Evolutionary conservation across 306 rosid species (phyloP).

Genomic region (Rosa lucieae): DNA sequence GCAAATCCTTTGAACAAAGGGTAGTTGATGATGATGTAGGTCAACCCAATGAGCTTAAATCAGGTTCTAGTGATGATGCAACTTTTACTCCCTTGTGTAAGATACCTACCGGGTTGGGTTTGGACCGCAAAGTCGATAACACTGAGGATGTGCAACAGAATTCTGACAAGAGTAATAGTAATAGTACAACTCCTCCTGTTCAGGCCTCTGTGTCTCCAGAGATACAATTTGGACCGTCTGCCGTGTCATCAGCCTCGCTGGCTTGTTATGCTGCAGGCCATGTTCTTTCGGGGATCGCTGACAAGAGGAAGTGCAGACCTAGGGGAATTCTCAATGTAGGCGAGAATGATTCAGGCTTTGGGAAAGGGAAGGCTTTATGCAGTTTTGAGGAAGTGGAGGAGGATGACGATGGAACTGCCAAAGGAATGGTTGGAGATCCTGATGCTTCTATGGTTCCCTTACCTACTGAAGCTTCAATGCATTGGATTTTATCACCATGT

Average conservation of each 20-base stretch:
- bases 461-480: slow-evolving; percentile 79
- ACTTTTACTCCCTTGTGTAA: slow-evolving; percentile 50
- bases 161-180: slow-evolving; percentile 10
- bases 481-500: slow-evolving; percentile 67
- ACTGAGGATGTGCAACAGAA: slow-evolving; percentile 31
- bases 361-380: slow-evolving; percentile 31
- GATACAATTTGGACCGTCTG: slow-evolving; percentile 59
- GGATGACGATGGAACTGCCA: slow-evolving; percentile 10
- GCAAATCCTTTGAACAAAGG: slow-evolving; percentile 12
- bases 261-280: slow-evolving; percentile 83
- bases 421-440: slow-evolving; percentile 18
- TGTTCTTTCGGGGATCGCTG: slow-evolving; percentile 72
- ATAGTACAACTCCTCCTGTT: slow-evolving; percentile 66
- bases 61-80: slow-evolving; percentile 31
- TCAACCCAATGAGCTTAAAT: slow-evolving; percentile 29
- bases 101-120: slow-evolving; percentile 29
- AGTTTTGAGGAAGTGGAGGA: slow-evolving; percentile 41
- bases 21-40: slow-evolving; percentile 12
- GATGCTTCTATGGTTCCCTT: slow-evolving; percentile 53
- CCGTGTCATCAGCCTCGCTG: slow-evolving; percentile 47
- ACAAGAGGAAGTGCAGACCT: slow-evolving; percentile 85
- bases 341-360: slow-evolving; percentile 40
- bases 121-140: slow-evolving; percentile 25
- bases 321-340: slow-evolving; percentile 72
- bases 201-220: slow-evolving; percentile 78